A percentile compares a stretch with the other conserved stretches of the same genome.
These are phyloP conservation scores for Rehmannia glutinosa DNA, from an alignment of 257 asterid genomes.

Conservation along the genomic window DNA sequence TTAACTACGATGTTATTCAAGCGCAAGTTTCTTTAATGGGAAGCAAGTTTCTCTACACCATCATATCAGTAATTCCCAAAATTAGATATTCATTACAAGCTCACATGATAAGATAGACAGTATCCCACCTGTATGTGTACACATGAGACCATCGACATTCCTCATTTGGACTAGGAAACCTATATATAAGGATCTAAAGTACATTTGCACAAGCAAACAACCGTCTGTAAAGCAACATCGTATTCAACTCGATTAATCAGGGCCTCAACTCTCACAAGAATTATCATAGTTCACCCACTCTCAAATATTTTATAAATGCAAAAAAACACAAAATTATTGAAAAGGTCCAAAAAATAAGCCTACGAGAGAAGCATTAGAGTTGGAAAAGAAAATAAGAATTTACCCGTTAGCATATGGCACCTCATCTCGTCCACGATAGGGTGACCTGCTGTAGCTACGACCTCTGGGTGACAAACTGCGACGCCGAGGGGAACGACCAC, in stretches of 20 bases:
- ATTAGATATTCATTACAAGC: background rate
- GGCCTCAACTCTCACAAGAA: background rate
- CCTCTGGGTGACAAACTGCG: conserved; percentile 83
- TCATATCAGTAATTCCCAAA: background rate
- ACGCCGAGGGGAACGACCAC: conserved; percentile 72
- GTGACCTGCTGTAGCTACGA: conserved; percentile 80
- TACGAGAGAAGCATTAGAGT: background rate
- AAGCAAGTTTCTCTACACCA: background rate
- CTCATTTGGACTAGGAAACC: background rate
- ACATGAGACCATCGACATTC: background rate
- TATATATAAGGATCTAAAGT: background rate
- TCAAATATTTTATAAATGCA: background rate
- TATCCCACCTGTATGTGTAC: background rate
- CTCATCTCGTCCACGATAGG: conserved; percentile 79
- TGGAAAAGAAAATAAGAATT: background rate
- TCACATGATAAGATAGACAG: background rate
- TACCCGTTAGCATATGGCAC: conserved; percentile 75
- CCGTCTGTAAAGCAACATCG: background rate
- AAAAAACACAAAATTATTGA: background rate
- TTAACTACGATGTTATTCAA: no score
- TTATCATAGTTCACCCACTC: background rate
- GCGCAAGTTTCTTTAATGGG: background rate
- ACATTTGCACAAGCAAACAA: no score
- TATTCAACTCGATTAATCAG: background rate
- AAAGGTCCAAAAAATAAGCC: background rate